Base-by-base conservation (phyloP, 805 yeast species). In the Candida boleticola region DNA sequence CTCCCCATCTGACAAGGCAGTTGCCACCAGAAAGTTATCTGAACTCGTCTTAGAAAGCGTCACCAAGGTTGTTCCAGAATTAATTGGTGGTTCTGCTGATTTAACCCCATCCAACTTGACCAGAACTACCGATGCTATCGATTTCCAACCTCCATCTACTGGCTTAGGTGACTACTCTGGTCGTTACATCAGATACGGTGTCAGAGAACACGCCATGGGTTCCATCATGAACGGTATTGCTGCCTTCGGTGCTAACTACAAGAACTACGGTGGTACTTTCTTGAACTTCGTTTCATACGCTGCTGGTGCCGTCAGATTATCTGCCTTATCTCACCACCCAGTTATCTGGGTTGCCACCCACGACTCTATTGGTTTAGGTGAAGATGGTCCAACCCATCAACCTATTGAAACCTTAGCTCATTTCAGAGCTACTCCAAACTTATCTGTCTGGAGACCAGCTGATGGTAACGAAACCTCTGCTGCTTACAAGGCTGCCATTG, bases 201-300 rank as follows among this genome's bases (percentile, higher is more conserved):
- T 92, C 52, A 85, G 99, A 74, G 99, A 92, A 78, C 98, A 93
- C 73, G 97, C 88, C 68, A 89, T 92, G 97, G 97, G 96, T 74
- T 97, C 97, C 52, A 85, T 90, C 67, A 79, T 90, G 82, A 92
- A 93, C 73, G 99, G 99, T 84, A 85, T 92, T 57, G 77, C 93
- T 46, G 97, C 97, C 42, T 92, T 73, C 61, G 85, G 85, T 72
- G 86, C 85, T 50, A 88, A 87, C 74, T 81, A 76, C 78, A 85
- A 83, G 69, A 83, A 89, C 56, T 90, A 83, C 74, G 97, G 97
- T 68, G 98, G 96, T 72, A 92, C 99, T 61, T 92, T 92, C 89
- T 78, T 92, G 69, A 92, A 93, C 82, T 92, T 92, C 57, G 83
- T 78, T 49, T 77, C 83, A 10, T 85, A 85, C 59, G 93, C 89